These are phyloP conservation scores for Oryza glumipatula DNA, from an alignment of 176 grass and related monocot species.

Conservation along the genomic window DNA sequence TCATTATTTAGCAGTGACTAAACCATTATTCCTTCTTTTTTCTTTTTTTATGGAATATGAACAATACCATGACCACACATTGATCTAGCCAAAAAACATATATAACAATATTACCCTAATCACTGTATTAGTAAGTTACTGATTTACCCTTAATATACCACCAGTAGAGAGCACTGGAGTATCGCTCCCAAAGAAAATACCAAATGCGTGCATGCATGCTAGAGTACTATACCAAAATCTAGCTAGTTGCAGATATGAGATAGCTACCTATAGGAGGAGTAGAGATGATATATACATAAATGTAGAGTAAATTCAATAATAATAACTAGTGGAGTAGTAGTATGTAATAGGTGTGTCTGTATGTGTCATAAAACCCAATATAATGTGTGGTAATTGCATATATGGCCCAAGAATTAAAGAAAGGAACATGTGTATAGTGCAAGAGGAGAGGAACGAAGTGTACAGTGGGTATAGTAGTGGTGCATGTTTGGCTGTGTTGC, in stretches of 20 bases:
- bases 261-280: neutral
- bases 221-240: neutral
- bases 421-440: neutral
- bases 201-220: neutral
- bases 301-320: neutral
- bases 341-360: neutral
- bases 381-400: neutral
- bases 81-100: no score
- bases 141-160: no score
- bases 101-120: no score
- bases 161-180: no score
- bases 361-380: neutral
- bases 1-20: no score
- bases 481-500: neutral
- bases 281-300: neutral
- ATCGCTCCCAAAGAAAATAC: neutral
- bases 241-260: neutral
- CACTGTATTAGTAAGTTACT: no score
- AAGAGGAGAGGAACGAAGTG: neutral
- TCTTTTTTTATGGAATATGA: no score
- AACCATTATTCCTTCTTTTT: no score
- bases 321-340: neutral
- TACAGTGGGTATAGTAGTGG: neutral
- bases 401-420: conserved; percentile 11
- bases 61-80: no score